Evolutionary conservation across 169 alveolate genomes (phyloP), one percentile per base, ranked within the genome.

Genomic region (Plasmodium ovale): DNA sequence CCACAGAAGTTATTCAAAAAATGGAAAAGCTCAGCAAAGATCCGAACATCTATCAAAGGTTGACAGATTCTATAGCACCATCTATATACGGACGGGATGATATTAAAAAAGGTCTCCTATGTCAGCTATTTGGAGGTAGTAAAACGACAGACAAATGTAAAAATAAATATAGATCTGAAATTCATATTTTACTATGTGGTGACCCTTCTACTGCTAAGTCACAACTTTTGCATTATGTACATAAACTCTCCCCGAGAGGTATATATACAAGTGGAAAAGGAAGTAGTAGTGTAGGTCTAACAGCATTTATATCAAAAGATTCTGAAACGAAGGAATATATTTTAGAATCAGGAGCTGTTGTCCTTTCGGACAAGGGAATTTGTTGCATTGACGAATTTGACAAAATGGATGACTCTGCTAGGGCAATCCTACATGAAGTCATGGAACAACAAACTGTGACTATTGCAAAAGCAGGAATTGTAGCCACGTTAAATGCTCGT

Each of bases 301-400:
- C 99, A 12, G 99, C 99, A 3, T 98, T 97, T 91, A 98, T 99
- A 31, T 96, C 98, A 71, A 97, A 96, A 89, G 99, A 99, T 68
- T 98, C 99, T 0, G 99, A 98, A 87, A 98, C 99, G 21, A 94
- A 97, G 70, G 99, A 98, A 88, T 56, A 95, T 95, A 95, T 95
- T n/a, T 88, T 99, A 72, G 99, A 99, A 93, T 93, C 98, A 49
- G 99, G 99, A 29, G 99, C 99, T 21, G 95, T 99, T 33, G 99
- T 99, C 10, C 95, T 99, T 56, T 96, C 99, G 39, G 99, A 99
- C 74, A 92, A 96, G 31, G 99, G 99, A 39, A 97, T 99, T 21
- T 99, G 99, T 87, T 99, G 99, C 92, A 99, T 99, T 88, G 99
- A 99, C 94, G 99, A 99, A 92, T 98, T 99, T 92, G 99, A 99